Conservation (phyloP, 2,329 filamentous ascomycete species). For the Venturiaceae sp. region DNA sequence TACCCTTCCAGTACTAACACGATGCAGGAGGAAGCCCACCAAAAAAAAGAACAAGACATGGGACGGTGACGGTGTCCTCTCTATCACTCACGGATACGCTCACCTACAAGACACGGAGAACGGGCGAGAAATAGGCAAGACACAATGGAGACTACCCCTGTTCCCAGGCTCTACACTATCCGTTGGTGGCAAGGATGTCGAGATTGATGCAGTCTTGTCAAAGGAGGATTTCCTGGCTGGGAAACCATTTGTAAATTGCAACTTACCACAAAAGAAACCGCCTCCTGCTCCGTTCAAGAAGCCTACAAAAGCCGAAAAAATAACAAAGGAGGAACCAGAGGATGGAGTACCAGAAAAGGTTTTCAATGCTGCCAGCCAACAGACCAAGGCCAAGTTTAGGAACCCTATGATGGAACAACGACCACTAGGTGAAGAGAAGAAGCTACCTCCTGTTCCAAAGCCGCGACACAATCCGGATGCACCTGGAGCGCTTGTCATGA, state of each 20-base stretch:
- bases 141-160: constrained; percentile 44
- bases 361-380: constrained; percentile 27
- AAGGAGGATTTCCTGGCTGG: constrained; percentile 49
- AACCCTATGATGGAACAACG: constrained; percentile 44
- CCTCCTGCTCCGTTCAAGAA: constrained; percentile 6
- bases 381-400: constrained; percentile 44
- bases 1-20: constrained; percentile 1
- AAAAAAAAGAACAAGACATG: constrained; percentile 69
- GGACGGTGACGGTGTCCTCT: constrained; percentile 62
- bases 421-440: constrained; percentile 29
- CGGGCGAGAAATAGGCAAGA: constrained; percentile 53
- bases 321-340: constrained; percentile 8
- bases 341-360: constrained; percentile 22
- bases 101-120: constrained; percentile 49
- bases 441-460: constrained; percentile 36
- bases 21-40: constrained; percentile 53
- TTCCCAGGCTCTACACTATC: constrained; percentile 51
- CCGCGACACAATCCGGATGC: constrained; percentile 57
- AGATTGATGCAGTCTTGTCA: constrained; percentile 53
- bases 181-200: constrained; percentile 57
- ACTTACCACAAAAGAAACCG: constrained; percentile 10
- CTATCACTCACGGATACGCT: constrained; percentile 46
- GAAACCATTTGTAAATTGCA: constrained; percentile 29
- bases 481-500: constrained; percentile 57
- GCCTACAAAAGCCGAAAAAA: constrained; percentile 3